Percentiles rank a stretch among this genome's conserved stretches.
These are phyloP conservation scores for Beauveria medogensis DNA, from an alignment of 2,329 filamentous ascomycete species.

Conservation along the genomic window DNA sequence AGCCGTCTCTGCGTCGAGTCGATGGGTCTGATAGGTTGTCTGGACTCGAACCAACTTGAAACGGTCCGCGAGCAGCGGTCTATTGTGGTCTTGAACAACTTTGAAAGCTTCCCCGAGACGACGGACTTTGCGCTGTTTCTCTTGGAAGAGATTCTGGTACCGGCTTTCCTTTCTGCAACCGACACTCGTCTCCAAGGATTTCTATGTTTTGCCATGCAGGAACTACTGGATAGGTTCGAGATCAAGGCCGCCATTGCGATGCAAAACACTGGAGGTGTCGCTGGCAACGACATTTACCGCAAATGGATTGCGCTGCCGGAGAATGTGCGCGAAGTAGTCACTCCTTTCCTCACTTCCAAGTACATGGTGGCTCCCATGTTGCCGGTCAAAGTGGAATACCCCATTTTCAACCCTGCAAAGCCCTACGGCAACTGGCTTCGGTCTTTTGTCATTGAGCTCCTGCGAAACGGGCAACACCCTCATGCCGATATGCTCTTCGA, in stretches of 20 bases:
- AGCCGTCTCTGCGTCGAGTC: slow-evolving; percentile 69
- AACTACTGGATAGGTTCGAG: slow-evolving; percentile 70
- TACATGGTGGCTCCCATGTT: slow-evolving; percentile 64
- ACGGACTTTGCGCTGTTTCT: slow-evolving; percentile 81
- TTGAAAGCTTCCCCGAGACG: slow-evolving; percentile 67
- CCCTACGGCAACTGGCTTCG: slow-evolving; percentile 77
- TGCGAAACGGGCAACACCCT: slow-evolving; percentile 66
- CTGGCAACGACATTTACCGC: slow-evolving; percentile 53
- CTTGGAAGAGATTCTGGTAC: slow-evolving; percentile 79
- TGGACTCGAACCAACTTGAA: slow-evolving; percentile 87
- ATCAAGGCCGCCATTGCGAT: slow-evolving; percentile 51
- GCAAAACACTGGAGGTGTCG: slow-evolving; percentile 30
- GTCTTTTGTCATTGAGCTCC: slow-evolving; percentile 69
- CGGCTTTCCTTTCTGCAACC: slow-evolving; percentile 82
- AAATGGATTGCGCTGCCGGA: slow-evolving; percentile 77
- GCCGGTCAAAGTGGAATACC: slow-evolving; percentile 56
- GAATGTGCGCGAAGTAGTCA: slow-evolving; percentile 69
- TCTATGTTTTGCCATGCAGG: slow-evolving; percentile 90
- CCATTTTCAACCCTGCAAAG: slow-evolving; percentile 62
- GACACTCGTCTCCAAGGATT: slow-evolving; percentile 86
- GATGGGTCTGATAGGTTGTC: slow-evolving; percentile 79
- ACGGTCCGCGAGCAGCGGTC: slow-evolving; percentile 67
- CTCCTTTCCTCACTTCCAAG: slow-evolving; percentile 77
- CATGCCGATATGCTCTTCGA: slow-evolving; percentile 74
- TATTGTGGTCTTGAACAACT: slow-evolving; percentile 85